Evolutionary conservation across 805 yeast species (phyloP).

Genomic region (Isabelozyma heimii): DNA sequence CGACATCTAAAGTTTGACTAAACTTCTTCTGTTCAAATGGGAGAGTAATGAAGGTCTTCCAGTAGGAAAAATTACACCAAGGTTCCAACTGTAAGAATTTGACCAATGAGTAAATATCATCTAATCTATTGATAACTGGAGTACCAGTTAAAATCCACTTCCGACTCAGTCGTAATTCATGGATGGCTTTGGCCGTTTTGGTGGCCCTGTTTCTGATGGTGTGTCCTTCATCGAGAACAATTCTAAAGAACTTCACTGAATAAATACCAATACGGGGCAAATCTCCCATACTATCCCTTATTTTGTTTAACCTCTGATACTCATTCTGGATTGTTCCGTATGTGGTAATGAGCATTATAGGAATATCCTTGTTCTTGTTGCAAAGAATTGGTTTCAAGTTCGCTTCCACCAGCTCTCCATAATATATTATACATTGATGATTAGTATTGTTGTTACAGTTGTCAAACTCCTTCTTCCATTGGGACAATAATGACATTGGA

Average conservation of each 20-base stretch:
- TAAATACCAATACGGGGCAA: constrained; percentile 53
- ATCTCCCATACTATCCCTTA: constrained; percentile 22
- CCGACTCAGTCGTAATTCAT: constrained; percentile 59
- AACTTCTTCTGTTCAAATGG: constrained; percentile 79
- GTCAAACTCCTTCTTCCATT: constrained; percentile 83
- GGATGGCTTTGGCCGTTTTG: constrained; percentile 75
- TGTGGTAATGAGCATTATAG: constrained; percentile 74
- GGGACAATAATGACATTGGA: constrained; percentile 88
- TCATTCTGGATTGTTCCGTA: constrained; percentile 86
- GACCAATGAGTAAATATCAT: constrained; percentile 78
- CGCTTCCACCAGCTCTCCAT: constrained; percentile 60
- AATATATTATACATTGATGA: constrained; percentile 59
- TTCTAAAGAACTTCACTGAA: constrained; percentile 69
- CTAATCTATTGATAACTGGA: constrained; percentile 84
- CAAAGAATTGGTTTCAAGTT: constrained; percentile 50
- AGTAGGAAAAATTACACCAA: constrained; percentile 80
- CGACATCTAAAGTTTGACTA: constrained; percentile 72
- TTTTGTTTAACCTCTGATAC: constrained; percentile 47
- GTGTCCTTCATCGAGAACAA: constrained; percentile 89
- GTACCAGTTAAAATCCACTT: constrained; percentile 92
- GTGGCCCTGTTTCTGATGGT: constrained; percentile 77
- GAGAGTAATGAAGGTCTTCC: constrained; percentile 81
- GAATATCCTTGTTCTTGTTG: constrained; percentile 40
- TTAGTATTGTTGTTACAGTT: constrained; percentile 49
- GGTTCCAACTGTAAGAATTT: constrained; percentile 80